Conservation (phyloP, 176 grass and related monocot genomes). For the Themeda triandra region DNA sequence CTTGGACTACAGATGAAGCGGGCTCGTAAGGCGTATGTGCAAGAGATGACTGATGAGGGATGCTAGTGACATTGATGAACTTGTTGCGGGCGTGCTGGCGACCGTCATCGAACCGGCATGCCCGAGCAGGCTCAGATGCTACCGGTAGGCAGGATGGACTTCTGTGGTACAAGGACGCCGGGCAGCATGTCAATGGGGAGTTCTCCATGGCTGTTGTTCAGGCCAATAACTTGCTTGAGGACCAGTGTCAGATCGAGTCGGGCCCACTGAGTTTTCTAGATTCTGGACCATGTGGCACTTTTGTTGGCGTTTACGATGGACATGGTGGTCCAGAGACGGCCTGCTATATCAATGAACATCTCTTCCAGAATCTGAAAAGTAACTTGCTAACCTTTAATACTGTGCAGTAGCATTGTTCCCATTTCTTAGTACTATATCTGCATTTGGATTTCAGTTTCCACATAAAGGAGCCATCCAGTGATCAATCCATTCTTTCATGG, state of each 20-base stretch:
- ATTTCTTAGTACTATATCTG: not conserved
- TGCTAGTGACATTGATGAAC: slow-evolving; percentile 77
- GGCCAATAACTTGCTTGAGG: slow-evolving; percentile 90
- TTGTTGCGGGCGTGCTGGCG: slow-evolving; percentile 85
- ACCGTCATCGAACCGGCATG: slow-evolving; percentile 60
- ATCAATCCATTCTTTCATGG: slow-evolving; percentile 10
- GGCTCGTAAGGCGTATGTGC: slow-evolving; percentile 24
- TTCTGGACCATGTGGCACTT: slow-evolving; percentile 77
- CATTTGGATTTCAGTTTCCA: not conserved
- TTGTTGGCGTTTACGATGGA: slow-evolving; percentile 86
- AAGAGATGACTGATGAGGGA: slow-evolving; percentile 71
- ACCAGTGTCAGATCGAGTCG: slow-evolving; percentile 84
- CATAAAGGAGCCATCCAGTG: not conserved
- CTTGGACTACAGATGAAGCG: slow-evolving; percentile 35
- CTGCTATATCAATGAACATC: slow-evolving; percentile 78
- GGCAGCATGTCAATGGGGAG: slow-evolving; percentile 80
- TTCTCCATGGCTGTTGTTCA: slow-evolving; percentile 98
- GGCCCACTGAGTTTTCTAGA: slow-evolving; percentile 70
- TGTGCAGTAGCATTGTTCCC: not conserved
- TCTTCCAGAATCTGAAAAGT: slow-evolving; percentile 91
- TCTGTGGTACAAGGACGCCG: slow-evolving; percentile 91
- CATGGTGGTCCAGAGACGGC: slow-evolving; percentile 95
- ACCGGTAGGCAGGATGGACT: slow-evolving; percentile 70
- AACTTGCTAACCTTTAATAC: slow-evolving; percentile 23
- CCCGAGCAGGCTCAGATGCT: slow-evolving; percentile 51